Percentiles rank a stretch among this genome's conserved stretches.
phyloP scores from a whole-genome alignment of 176 grass and related monocot species.

The Rhynchospora breviuscula region DNA sequence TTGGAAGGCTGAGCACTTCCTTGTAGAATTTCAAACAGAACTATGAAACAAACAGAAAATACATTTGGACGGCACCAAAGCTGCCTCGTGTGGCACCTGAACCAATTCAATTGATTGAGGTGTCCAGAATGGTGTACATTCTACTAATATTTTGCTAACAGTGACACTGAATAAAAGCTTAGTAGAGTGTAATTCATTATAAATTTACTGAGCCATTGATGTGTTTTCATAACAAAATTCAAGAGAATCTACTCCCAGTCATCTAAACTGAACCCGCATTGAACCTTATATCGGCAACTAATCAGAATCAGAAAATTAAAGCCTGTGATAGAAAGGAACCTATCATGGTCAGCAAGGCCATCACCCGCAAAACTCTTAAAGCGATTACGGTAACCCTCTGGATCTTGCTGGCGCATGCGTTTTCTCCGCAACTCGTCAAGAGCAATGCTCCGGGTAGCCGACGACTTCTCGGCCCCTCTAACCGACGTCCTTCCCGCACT shows the following conservation, averaged over 20 bases:
- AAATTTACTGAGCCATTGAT: neutral
- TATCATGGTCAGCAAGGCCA: neutral
- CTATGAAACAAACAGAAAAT: neutral
- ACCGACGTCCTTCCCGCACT: neutral
- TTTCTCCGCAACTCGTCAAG: constrained; percentile 59
- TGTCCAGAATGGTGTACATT: neutral
- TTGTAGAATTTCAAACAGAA: neutral
- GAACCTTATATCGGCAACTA: neutral
- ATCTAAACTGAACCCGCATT: too few relatives aligned
- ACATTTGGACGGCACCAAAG: neutral
- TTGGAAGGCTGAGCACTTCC: neutral
- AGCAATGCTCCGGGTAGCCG: constrained; percentile 44
- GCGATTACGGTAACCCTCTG: constrained; percentile 43
- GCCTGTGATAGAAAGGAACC: neutral
- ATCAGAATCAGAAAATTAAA: neutral
- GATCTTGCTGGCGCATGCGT: constrained; percentile 56
- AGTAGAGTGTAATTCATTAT: too few relatives aligned
- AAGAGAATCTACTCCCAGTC: too few relatives aligned
- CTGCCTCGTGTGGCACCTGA: neutral
- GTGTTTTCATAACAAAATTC: neutral
- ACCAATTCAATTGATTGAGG: neutral
- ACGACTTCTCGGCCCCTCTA: constrained; percentile 5
- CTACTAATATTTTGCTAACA: neutral
- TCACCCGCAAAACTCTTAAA: constrained; percentile 36
- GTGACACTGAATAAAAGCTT: too few relatives aligned